Percentiles rank a stretch among this genome's conserved stretches.
Evolutionary conservation across 1,139 yeast genomes (phyloP).

Genomic region (Nakaseomyces nivariensis): DNA sequence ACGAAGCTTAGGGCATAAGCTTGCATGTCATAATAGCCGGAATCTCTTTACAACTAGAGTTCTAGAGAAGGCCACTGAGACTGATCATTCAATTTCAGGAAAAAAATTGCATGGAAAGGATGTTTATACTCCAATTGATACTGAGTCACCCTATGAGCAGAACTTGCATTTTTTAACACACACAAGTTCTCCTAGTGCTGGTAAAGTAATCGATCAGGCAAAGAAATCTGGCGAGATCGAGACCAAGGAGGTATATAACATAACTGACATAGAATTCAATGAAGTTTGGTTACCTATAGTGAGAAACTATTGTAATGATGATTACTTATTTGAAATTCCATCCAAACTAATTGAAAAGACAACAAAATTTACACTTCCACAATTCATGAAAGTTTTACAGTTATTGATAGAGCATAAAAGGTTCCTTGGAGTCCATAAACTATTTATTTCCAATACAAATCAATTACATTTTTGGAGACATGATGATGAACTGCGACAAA

Average conservation of each 20-base stretch:
- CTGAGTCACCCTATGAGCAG: neutral
- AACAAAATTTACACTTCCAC: neutral
- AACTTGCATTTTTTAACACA: neutral
- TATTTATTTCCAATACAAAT: neutral
- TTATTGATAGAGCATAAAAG: conserved; percentile 3
- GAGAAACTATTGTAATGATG: neutral
- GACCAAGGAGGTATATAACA: neutral
- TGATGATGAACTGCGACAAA: neutral
- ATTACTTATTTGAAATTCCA: neutral
- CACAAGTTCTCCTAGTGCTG: neutral
- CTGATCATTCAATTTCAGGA: neutral
- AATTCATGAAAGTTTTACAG: conserved; percentile 1
- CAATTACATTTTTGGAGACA: neutral
- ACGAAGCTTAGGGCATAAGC: neutral
- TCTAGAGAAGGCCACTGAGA: neutral
- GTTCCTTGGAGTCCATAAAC: neutral
- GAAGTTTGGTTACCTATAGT: neutral
- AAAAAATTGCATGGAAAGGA: neutral
- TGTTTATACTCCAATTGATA: neutral
- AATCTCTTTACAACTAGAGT: neutral
- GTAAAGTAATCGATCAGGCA: neutral
- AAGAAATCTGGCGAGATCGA: neutral
- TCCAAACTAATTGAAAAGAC: neutral
- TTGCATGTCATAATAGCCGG: neutral
- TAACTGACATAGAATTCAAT: neutral